Conservation (phyloP, 495 filamentous ascomycete genomes). For the Astrothelium macrocarpum region DNA sequence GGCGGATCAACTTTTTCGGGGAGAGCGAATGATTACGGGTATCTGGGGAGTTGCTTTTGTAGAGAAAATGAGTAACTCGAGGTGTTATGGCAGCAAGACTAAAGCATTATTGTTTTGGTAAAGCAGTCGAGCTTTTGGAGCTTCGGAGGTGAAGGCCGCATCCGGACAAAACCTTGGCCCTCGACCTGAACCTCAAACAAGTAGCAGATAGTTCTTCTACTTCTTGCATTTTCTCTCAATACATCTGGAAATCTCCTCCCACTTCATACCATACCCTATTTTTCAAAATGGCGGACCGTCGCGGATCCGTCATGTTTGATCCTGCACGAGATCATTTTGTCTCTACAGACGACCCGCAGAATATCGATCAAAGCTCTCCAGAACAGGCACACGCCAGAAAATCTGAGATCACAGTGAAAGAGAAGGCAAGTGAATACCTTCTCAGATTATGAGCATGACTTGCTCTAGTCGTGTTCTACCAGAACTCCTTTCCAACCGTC, state of each 20-base stretch:
- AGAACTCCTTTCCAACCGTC: background rate
- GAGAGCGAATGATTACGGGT: no score
- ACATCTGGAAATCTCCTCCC: background rate
- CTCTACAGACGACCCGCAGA: slow-evolving; percentile 16
- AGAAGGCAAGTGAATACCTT: background rate
- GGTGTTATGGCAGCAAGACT: no score
- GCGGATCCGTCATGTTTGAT: slow-evolving; percentile 36
- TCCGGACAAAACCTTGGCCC: background rate
- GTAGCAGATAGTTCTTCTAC: background rate
- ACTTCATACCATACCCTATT: background rate
- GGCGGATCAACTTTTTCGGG: no score
- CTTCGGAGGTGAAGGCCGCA: slow-evolving; percentile 4
- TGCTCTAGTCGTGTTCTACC: background rate
- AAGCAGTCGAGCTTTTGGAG: background rate
- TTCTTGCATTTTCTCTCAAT: background rate
- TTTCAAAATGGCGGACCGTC: background rate
- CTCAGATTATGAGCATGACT: background rate
- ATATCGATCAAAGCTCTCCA: slow-evolving; percentile 6
- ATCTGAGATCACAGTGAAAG: background rate
- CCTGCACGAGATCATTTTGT: slow-evolving; percentile 36
- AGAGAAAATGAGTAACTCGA: background rate
- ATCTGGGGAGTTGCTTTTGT: slow-evolving; percentile 9
- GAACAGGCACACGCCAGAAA: background rate
- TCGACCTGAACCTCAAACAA: background rate
- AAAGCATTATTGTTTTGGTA: background rate